Percentiles rank a stretch among this genome's conserved stretches.
Conservation (phyloP, 805 yeast species). For the Saccharomycopsis sp. region DNA sequence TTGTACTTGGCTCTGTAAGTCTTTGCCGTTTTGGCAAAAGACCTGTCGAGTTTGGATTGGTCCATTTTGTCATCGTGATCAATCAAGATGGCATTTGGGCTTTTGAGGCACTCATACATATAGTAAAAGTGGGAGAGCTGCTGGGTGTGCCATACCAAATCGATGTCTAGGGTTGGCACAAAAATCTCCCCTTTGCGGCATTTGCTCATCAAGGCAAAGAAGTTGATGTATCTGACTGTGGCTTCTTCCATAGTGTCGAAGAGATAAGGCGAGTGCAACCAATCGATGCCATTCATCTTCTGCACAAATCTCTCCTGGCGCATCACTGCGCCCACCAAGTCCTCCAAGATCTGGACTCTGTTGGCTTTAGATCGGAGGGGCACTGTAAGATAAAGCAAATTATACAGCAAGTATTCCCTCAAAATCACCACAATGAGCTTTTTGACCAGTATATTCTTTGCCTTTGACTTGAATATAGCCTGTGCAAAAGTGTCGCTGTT, state of each 20-base stretch:
- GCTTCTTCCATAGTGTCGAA: neutral
- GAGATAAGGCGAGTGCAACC: neutral
- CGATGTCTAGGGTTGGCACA: slow-evolving; percentile 1
- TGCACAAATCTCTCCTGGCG: neutral
- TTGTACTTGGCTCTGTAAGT: neutral
- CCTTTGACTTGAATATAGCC: neutral
- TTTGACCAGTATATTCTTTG: neutral
- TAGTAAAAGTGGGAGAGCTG: neutral
- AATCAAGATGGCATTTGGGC: neutral
- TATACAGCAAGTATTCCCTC: neutral
- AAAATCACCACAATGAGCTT: neutral
- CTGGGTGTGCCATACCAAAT: slow-evolving; percentile 1
- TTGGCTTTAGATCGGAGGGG: slow-evolving; percentile 31
- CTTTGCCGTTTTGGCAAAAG: neutral
- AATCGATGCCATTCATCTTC: neutral
- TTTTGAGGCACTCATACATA: neutral
- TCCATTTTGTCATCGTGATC: slow-evolving; percentile 1
- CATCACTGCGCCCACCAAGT: slow-evolving; percentile 39
- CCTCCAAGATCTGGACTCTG: slow-evolving; percentile 42
- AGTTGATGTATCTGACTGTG: neutral
- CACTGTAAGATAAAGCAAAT: neutral
- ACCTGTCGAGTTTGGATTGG: neutral
- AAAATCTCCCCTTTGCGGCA: neutral
- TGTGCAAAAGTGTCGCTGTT: neutral
- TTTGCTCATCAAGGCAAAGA: neutral